Conservation (phyloP, 2,329 filamentous ascomycete genomes). For the Pleomassaria siparia region DNA sequence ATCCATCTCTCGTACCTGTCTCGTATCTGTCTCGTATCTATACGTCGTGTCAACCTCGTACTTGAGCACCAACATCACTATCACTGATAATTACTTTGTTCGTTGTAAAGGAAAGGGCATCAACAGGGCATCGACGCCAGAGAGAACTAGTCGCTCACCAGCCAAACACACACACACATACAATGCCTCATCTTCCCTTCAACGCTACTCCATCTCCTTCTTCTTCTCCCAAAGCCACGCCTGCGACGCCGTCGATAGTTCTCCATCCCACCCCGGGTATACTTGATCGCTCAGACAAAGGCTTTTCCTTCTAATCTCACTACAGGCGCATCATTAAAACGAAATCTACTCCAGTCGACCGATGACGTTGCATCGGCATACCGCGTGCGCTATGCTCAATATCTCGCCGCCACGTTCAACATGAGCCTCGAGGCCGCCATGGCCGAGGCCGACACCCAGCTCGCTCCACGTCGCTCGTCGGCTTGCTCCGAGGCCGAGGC, state of each 20-base stretch:
- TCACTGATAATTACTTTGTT: conserved; percentile 7
- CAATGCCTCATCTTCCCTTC: conserved; percentile 43
- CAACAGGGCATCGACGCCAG: conserved; percentile 33
- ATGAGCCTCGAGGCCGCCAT: conserved; percentile 43
- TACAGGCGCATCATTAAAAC: conserved; percentile 35
- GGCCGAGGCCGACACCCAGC: conserved; percentile 39
- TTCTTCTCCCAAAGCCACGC: conserved; percentile 34
- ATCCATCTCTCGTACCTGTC: too few relatives aligned
- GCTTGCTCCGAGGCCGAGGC: conserved; percentile 39
- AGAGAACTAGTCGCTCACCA: conserved; percentile 29
- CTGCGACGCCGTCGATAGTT: conserved; percentile 41
- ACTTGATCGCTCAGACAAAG: conserved; percentile 40
- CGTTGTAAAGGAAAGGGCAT: conserved; percentile 19
- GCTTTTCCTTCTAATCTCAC: conserved; percentile 39
- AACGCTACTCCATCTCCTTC: conserved; percentile 38
- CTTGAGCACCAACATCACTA: background rate
- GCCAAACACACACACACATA: conserved; percentile 13
- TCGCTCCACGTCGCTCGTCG: conserved; percentile 38
- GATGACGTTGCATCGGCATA: conserved; percentile 36
- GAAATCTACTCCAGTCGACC: conserved; percentile 37
- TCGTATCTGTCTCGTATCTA: too few relatives aligned
- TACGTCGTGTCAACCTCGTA: too few relatives aligned
- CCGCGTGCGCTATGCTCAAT: conserved; percentile 42
- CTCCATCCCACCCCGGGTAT: conserved; percentile 44
- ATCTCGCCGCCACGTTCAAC: conserved; percentile 43